Evolutionary conservation across 345 rosid species (phyloP).

Genomic region (Eucalyptus rudis): DNA sequence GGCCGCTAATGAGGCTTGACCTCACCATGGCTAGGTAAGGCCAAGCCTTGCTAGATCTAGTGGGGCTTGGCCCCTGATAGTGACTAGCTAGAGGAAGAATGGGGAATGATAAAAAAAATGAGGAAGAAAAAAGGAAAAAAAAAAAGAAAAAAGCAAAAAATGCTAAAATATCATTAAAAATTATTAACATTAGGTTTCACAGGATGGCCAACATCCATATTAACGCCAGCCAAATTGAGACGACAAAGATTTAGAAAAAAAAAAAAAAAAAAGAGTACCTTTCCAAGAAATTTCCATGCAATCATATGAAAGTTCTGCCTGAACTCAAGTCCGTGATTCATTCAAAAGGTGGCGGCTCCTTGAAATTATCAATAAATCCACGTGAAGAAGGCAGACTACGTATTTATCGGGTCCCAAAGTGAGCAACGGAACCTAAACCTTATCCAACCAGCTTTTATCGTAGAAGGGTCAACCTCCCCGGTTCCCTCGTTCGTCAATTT

Average conservation of each 20-base stretch:
- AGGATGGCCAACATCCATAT: too few relatives aligned
- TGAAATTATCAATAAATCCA: not conserved
- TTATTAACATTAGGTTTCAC: accelerated
- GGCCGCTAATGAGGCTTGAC: too few relatives aligned
- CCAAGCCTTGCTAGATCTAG: too few relatives aligned
- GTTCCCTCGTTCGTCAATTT: not conserved
- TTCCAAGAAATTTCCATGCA: not conserved
- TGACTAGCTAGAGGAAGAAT: too few relatives aligned
- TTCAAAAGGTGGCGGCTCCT: not conserved
- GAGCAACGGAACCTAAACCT: not conserved
- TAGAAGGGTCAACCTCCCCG: not conserved
- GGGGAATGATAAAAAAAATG: too few relatives aligned
- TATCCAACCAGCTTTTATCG: not conserved
- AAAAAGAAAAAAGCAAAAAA: too few relatives aligned
- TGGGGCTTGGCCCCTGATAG: too few relatives aligned
- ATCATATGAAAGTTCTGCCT: not conserved
- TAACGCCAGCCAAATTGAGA: not conserved
- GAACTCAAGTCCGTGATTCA: not conserved
- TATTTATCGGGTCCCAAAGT: not conserved
- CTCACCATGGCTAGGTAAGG: too few relatives aligned
- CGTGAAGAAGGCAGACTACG: not conserved
- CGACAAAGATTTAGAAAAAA: not conserved
- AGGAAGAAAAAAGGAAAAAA: too few relatives aligned
- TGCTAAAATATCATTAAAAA: too few relatives aligned
- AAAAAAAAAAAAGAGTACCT: not conserved